A percentile compares a stretch with the other conserved stretches of the same genome.
Evolutionary conservation across 179 eudicot species (phyloP).

Genomic region (Pouteria campechiana): DNA sequence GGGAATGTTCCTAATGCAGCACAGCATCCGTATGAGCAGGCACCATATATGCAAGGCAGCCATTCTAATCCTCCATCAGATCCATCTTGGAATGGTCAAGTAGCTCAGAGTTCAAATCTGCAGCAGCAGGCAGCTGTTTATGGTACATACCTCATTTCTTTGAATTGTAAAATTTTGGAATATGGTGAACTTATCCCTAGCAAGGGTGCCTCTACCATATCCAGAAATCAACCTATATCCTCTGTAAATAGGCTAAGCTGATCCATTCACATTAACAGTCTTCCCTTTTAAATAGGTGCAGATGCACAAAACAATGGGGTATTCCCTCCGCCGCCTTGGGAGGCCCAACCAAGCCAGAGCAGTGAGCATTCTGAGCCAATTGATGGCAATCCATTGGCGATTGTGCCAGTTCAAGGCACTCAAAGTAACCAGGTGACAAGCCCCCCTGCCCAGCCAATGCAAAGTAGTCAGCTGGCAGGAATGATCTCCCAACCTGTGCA

Average conservation of each 20-base stretch:
- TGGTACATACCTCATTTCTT: conserved; percentile 27
- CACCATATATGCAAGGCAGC: conserved; percentile 32
- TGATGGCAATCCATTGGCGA: not conserved
- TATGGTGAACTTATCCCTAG: too few relatives aligned
- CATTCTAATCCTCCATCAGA: too few relatives aligned
- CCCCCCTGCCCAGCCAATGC: conserved; percentile 3
- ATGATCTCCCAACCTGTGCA: conserved; percentile 29
- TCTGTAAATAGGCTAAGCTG: too few relatives aligned
- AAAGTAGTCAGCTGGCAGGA: conserved; percentile 5
- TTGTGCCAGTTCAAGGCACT: too few relatives aligned
- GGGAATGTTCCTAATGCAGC: conserved; percentile 40
- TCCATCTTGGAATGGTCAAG: conserved; percentile 62
- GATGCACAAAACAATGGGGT: conserved; percentile 49
- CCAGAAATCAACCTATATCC: too few relatives aligned
- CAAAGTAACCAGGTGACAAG: too few relatives aligned
- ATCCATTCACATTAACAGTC: not conserved
- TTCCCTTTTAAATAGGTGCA: conserved; percentile 19
- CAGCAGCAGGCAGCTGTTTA: conserved; percentile 54
- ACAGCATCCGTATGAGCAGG: conserved; percentile 41
- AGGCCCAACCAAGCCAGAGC: conserved; percentile 43
- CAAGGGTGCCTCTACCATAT: too few relatives aligned
- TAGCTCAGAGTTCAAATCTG: conserved; percentile 23
- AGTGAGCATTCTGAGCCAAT: conserved; percentile 17
- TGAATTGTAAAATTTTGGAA: too few relatives aligned
- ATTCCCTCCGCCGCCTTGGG: conserved; percentile 97